phyloP scores from a whole-genome alignment of 2,329 filamentous ascomycete species.

The Metarhizium humberi region DNA sequence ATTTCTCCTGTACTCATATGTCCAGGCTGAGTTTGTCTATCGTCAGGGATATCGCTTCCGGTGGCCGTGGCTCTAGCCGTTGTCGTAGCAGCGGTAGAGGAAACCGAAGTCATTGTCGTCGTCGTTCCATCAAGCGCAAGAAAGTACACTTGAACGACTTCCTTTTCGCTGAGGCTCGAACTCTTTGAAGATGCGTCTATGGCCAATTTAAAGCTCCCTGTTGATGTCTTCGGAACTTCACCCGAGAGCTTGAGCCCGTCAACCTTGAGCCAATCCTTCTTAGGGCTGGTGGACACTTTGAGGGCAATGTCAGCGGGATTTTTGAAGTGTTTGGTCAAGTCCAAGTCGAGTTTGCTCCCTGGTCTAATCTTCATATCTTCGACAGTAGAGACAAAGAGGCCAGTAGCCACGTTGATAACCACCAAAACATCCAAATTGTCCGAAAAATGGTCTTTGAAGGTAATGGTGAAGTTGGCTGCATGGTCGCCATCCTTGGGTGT shows the following conservation, averaged over 20 bases:
- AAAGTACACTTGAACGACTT: slow-evolving; percentile 27
- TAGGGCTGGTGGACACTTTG: slow-evolving; percentile 24
- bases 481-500: slow-evolving; percentile 49
- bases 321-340: slow-evolving; percentile 32
- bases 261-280: slow-evolving; percentile 33
- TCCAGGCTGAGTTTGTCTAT: slow-evolving; percentile 8
- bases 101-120: slow-evolving; percentile 12
- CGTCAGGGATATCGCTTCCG: slow-evolving; percentile 8
- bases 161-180: slow-evolving; percentile 24
- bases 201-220: slow-evolving; percentile 21
- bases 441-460: slow-evolving; percentile 48
- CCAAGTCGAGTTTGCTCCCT: slow-evolving; percentile 32
- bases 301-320: slow-evolving; percentile 29
- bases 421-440: slow-evolving; percentile 50
- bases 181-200: slow-evolving; percentile 24
- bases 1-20: slow-evolving; percentile 24
- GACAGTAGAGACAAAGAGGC: slow-evolving; percentile 30
- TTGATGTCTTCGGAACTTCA: slow-evolving; percentile 25
- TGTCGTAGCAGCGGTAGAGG: slow-evolving; percentile 14
- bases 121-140: slow-evolving; percentile 16
- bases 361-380: slow-evolving; percentile 29
- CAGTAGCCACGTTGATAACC: slow-evolving; percentile 24
- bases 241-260: slow-evolving; percentile 30
- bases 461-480: slow-evolving; percentile 54
- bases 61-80: slow-evolving; percentile 13